Evolutionary conservation across 305 asterid genomes (phyloP), one percentile per base, ranked within the genome.

Genomic region (Plantago coronopus): DNA sequence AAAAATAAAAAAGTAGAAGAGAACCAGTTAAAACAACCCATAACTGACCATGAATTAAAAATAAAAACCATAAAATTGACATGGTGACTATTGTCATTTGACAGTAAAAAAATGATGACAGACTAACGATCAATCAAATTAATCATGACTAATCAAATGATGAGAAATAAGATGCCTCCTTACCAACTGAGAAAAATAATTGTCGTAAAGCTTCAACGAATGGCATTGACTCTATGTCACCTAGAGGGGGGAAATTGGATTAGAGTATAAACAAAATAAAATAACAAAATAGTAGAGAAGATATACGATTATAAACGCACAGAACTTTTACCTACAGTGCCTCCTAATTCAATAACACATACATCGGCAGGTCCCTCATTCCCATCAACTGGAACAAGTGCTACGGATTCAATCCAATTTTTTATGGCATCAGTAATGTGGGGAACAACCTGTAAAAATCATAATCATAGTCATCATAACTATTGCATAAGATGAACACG

Each of bases 321-420:
- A 61, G 21, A 73, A 62, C 3, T 69, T 61, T 73, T 81, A 91
- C 98, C 98, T 65, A 91, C 96, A 64, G 98, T 91, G 62, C 98
- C 96, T 68, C 98, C 96, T 86, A 91, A 69, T 64, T 91, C 98
- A 70, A 91, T 88, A 62, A 91, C 98, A 73, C 98, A 91, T 65
- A 91, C 95, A 82, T 88, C 95, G 15, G 98, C 96, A 51, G 98
- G 89, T 18, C 86, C 96, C 56, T 88, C 95, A 64, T 83, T 76
- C 60, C 95, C 98, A 67, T 91, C 98, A 48, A 91, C 98, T 11
- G 95, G 96, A 69, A 84, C 84, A 31, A 49, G 67, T 68, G 98
- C 73, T 42, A 88, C 98, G 0, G 82, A 66, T 70, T 88, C 96
- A 60, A 91, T 82, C 98, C 96, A 88, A 70, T 88, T 63, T 86